phyloP scores from a whole-genome alignment of 2,329 filamentous ascomycete species.

The Nemania diffusa region DNA sequence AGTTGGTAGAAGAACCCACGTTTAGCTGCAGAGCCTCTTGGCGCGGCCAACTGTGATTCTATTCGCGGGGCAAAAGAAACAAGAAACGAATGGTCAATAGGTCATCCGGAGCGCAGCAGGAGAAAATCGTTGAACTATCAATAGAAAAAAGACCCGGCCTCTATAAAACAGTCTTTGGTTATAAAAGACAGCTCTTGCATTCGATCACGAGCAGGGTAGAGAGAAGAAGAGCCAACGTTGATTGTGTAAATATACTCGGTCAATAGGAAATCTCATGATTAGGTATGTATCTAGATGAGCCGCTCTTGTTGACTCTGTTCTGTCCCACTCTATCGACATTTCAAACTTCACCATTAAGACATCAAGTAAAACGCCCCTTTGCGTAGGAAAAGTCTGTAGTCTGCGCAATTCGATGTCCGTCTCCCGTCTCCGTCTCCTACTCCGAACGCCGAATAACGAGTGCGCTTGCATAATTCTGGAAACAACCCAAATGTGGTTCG shows the following conservation, averaged over 20 bases:
- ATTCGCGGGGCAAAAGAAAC: too few species aligned
- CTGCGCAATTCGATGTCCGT: conserved; percentile 10
- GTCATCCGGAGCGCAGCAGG: not conserved
- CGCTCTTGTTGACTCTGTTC: conserved; percentile 7
- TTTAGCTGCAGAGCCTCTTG: conserved; percentile 19
- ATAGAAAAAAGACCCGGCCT: too few species aligned
- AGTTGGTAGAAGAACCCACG: conserved; percentile 14
- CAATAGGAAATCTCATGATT: conserved; percentile 18
- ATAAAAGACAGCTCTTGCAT: too few species aligned
- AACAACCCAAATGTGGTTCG: conserved; percentile 10
- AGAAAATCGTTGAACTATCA: not conserved
- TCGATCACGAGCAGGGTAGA: not conserved
- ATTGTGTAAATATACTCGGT: not conserved
- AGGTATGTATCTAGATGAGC: conserved; percentile 19
- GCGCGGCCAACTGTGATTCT: not conserved
- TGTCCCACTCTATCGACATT: conserved; percentile 26
- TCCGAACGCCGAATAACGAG: conserved; percentile 33
- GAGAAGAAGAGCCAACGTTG: not conserved
- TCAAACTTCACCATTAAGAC: not conserved
- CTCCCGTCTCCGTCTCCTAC: conserved; percentile 20
- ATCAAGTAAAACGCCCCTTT: conserved; percentile 5
- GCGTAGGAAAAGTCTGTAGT: conserved; percentile 6
- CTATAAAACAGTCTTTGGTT: too few species aligned
- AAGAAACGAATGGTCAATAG: not conserved
- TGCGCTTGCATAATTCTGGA: conserved; percentile 29